Evolutionary conservation across 805 yeast species (phyloP), one percentile per base, ranked within the genome.

Genomic region (Teunomyces gatunensis): DNA sequence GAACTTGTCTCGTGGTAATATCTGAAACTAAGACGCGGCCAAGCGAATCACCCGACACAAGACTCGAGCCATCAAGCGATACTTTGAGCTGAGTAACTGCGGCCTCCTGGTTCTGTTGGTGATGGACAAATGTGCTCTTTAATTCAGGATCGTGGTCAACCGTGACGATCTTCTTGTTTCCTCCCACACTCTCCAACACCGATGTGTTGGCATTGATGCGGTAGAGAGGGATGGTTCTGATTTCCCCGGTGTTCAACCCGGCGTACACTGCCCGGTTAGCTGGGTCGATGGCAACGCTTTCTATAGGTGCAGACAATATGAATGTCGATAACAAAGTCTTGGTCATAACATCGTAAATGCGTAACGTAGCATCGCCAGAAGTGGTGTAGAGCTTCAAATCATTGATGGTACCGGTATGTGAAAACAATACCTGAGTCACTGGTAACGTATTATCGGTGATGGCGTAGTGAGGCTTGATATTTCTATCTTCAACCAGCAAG

Each of bases 1-100:
- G 69, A 13, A 83, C 80, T 64, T 87, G 94, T 58, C 79, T 83
- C 0, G 92, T 82, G 12, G 74, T 78, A 5, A 84, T 72, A 63
- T 92, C 97, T 55, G 84, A 77, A 0, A 84, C 74, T 35, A 78
- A 77, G 2, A 88, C 80, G 25, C 78, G 73, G 1, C 97, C 97
- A n/a, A 55, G 58, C 0, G 75, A 63, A 60, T 88, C 95, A 30
- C 97, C 97, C 5, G 89, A 79, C 2, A 86, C 69, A 5, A 91
- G 57, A 32, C 71, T 63, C 13, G 91, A 80, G 4, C 92, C 96
- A 60, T 91, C 97, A 58, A 86, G 68, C 5, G 90, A 81, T 2
- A 87, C 64, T 1, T 69, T 72, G 44, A 90, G 54, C 34, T 79
- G 68, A 0, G 88, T 79, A 2, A 87, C 79, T 2, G 59, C 50